Evolutionary conservation across 495 filamentous ascomycete genomes (phyloP).

Genomic region (Podospora pseudocomata): DNA sequence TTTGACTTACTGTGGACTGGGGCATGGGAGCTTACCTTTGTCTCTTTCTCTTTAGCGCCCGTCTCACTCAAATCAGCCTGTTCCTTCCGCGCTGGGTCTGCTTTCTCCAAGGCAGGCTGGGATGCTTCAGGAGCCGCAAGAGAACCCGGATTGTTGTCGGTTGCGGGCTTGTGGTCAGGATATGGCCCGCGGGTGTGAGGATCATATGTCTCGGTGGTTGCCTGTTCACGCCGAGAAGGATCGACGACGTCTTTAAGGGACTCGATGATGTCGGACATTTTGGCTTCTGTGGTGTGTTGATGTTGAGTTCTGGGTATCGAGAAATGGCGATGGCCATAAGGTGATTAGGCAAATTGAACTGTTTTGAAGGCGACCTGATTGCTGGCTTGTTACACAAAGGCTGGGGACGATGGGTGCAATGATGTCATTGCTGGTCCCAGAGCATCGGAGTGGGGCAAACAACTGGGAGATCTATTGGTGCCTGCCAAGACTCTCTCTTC

Average conservation of each 20-base stretch:
- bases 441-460: too few species aligned
- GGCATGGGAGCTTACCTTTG: neutral
- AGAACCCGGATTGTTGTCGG: neutral
- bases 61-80: slow-evolving; percentile 8
- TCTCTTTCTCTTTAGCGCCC: neutral
- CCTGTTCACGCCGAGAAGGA: slow-evolving; percentile 26
- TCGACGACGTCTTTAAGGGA: slow-evolving; percentile 28
- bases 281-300: slow-evolving; percentile 2
- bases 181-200: slow-evolving; percentile 24
- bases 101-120: neutral
- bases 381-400: too few species aligned
- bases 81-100: slow-evolving; percentile 3
- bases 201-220: slow-evolving; percentile 26
- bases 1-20: neutral
- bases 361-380: too few species aligned
- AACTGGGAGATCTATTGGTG: too few species aligned
- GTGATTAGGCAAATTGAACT: too few species aligned
- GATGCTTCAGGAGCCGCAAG: slow-evolving; percentile 7
- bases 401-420: too few species aligned
- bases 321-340: too few species aligned
- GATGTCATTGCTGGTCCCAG: too few species aligned
- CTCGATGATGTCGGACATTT: slow-evolving; percentile 31
- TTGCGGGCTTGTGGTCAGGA: slow-evolving; percentile 13
- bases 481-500: too few species aligned
- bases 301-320: neutral